Evolutionary conservation across 129 eudicot species (phyloP), one percentile per base, ranked within the genome.

Genomic region (Chrysanthemum seticuspe): DNA sequence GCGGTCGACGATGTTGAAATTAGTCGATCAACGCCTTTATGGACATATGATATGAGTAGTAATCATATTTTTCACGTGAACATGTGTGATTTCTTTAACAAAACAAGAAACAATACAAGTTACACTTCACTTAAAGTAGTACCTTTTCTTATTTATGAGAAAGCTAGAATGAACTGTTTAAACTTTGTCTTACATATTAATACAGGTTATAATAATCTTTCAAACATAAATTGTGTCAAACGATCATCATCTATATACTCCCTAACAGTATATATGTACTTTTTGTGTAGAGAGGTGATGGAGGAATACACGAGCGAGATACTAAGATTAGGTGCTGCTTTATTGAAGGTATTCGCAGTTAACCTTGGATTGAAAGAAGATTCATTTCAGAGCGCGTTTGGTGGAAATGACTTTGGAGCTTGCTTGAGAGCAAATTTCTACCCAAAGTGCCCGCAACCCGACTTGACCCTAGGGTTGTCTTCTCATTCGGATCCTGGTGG

Each of bases 401-500:
- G 97, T 18, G 96, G 96, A 16, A 80, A 87, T 10, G 78, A 89
- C 23, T n/a, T 79, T 13, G 96, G 88, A 53, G 85, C 97, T 5
- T 89, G 91, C 72, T 67, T 92, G 47, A 82, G 97, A 71, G 91
- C 82, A 3, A 92, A 92, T 77, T 92, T 80, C 34, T 92, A 92
- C 64, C 96, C 97, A 4, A 92, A 87, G 55, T 92, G 97, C 61
- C 97, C 97, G 2, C 96, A 92, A 62, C 96, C 97, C 4, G 94
- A 92, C 63, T 49, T 92, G 44, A 76, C 97, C 68, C 79, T 92
- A 3, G 96, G 97, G 0, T 82, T 92, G 13, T 89, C 96, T 3
- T 70, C 96, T 6, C 97, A 92, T 73, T 92, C 96, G 62, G 97
- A 92, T 60, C 97, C 97, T 6, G 97, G 97, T 60, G 97, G 97